phyloP scores from a whole-genome alignment of 2,329 filamentous ascomycete species.

The Fusarium temperatum region DNA sequence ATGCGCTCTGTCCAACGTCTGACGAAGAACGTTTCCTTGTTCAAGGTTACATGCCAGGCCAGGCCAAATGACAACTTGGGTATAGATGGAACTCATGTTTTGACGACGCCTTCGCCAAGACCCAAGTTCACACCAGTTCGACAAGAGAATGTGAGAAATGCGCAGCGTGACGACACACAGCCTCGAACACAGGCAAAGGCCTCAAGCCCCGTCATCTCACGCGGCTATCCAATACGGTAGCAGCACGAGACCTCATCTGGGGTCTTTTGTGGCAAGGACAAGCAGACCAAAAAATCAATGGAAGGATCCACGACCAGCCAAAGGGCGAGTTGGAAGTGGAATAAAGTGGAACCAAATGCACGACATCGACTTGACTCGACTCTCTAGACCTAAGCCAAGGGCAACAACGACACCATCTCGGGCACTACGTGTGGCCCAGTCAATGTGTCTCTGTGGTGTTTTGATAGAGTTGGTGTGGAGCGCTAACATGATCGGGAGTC shows the following conservation, averaged over 20 bases:
- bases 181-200: constrained; percentile 34
- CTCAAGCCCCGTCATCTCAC: constrained; percentile 33
- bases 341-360: constrained; percentile 40
- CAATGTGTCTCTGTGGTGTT: constrained; percentile 24
- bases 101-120: constrained; percentile 28
- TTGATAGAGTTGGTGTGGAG: constrained; percentile 37
- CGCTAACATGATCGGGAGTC: constrained; percentile 37
- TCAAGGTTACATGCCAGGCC: background rate
- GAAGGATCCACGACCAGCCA: background rate
- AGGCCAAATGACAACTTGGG: background rate
- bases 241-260: constrained; percentile 43
- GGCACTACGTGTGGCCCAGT: constrained; percentile 32
- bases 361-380: constrained; percentile 58
- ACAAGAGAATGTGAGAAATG: constrained; percentile 21
- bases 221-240: constrained; percentile 45
- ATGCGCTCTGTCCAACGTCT: background rate
- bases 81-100: background rate
- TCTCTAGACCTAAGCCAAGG: background rate
- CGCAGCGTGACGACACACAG: constrained; percentile 42
- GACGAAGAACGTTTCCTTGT: background rate
- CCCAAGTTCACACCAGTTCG: constrained; percentile 36
- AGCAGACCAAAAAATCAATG: constrained; percentile 6
- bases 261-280: constrained; percentile 43
- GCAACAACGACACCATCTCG: constrained; percentile 26
- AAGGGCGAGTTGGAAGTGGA: background rate